Evolutionary conservation across 495 filamentous ascomycete species (phyloP).

Genomic region (Pyrenula aspistea): DNA sequence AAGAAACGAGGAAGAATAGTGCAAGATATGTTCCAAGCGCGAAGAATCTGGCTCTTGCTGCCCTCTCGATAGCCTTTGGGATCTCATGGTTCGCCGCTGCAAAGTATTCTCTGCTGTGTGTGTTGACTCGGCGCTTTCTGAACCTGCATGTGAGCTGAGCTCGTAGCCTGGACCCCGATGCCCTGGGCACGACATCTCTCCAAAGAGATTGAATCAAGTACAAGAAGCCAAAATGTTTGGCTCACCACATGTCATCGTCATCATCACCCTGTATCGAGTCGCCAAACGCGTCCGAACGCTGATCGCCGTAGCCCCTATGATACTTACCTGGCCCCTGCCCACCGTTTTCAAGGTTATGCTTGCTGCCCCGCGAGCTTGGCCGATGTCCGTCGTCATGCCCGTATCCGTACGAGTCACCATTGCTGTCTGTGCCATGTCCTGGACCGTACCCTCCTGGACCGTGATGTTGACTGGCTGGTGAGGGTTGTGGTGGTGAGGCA

Average conservation of each 20-base stretch:
- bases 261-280: conserved; percentile 34
- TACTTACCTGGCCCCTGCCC: conserved; percentile 30
- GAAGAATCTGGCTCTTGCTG: too few relatives aligned
- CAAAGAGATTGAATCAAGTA: too few relatives aligned
- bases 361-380: conserved; percentile 37
- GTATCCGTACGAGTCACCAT: conserved; percentile 47
- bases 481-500: conserved; percentile 22
- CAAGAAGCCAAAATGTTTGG: too few relatives aligned
- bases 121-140: too few relatives aligned
- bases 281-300: conserved; percentile 33
- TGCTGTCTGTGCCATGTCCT: conserved; percentile 35
- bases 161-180: too few relatives aligned
- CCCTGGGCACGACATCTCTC: too few relatives aligned
- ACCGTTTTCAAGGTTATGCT: conserved; percentile 36
- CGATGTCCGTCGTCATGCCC: conserved; percentile 39
- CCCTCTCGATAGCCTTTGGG: too few relatives aligned
- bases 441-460: conserved; percentile 24
- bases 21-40: too few relatives aligned
- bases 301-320: conserved; percentile 28
- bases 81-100: too few relatives aligned
- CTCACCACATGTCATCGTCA: conserved; percentile 47
- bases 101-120: too few relatives aligned
- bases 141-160: too few relatives aligned
- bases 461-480: conserved; percentile 6
- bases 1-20: too few relatives aligned